Percentiles rank a stretch among this genome's conserved stretches.
phyloP scores from a whole-genome alignment of 352 stramenopile genomes.

The Phytophthora sp. region DNA sequence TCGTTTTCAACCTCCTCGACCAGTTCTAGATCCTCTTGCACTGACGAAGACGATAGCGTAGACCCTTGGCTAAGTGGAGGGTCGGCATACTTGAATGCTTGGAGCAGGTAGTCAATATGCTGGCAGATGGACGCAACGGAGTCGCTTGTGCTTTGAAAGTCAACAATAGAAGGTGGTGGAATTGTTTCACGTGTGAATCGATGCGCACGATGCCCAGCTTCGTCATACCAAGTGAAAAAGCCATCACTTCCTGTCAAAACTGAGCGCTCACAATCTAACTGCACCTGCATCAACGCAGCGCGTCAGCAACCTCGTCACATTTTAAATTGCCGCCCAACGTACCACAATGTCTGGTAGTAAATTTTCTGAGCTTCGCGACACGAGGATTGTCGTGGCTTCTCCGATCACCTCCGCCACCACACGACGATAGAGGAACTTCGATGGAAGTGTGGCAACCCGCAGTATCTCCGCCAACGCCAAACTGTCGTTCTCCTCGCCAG shows the following conservation, averaged over 20 bases:
- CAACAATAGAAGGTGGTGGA: slow-evolving; percentile 38
- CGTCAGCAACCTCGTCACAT: not conserved
- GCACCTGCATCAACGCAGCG: slow-evolving; percentile 12
- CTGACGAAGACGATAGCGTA: not conserved
- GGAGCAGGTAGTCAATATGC: slow-evolving; percentile 41
- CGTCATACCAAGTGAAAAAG: slow-evolving; percentile 60
- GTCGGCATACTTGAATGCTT: slow-evolving; percentile 24
- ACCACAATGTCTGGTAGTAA: slow-evolving; percentile 36
- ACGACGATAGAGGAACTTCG: slow-evolving; percentile 42
- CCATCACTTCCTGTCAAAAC: slow-evolving; percentile 33
- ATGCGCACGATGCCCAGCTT: slow-evolving; percentile 34
- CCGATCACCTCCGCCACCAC: slow-evolving; percentile 43
- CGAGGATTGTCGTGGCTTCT: slow-evolving; percentile 37
- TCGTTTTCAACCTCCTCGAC: slow-evolving; percentile 53
- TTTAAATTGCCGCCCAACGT: not conserved
- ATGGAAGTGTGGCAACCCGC: slow-evolving; percentile 46
- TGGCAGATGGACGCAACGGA: slow-evolving; percentile 32
- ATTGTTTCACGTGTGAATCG: slow-evolving; percentile 74
- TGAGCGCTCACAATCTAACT: slow-evolving; percentile 11
- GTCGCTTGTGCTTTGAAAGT: slow-evolving; percentile 5
- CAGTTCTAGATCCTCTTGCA: slow-evolving; percentile 25
- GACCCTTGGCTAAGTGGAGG: not conserved
- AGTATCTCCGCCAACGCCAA: slow-evolving; percentile 47
- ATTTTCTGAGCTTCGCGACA: slow-evolving; percentile 26
- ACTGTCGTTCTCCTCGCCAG: not conserved